Evolutionary conservation across 1,284 basidiomycete species (phyloP), one percentile per base, ranked within the genome.

Genomic region (Thelephora terrestris): DNA sequence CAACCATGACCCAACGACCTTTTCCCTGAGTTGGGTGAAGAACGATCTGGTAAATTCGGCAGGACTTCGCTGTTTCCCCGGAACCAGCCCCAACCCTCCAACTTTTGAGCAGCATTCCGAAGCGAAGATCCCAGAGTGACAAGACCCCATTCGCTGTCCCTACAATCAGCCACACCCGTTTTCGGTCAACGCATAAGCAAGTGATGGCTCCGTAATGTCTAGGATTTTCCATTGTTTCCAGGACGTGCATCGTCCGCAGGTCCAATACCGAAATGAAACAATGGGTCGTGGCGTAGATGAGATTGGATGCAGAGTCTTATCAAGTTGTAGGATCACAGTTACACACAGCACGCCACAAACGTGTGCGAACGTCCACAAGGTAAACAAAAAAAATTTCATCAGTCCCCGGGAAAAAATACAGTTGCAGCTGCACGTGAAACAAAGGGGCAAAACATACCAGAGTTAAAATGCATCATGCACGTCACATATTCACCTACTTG

Each of bases 81-180:
- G 67, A 68, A 10, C 75, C 70, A 1, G 81, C 71, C n/a, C 80
- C 81, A 1, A 82, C 81, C 53, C 81, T 78, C 94, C 94, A 97
- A 45, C 81, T 87, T 61, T 86, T 85, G 56, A 98, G 70, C 5
- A 88, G 68, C n/a, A 98, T 69, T 0, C 91, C 91, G 56, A 98
- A 98, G 2, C 95, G 81, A 46, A 93, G 76, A 66, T 99, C 95
- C 93, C 94, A 98, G 1, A 98, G 73, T 3, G 84, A 81, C 6
- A 98, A 68, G 7, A 84, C 76, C 4, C 95, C 95, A 1, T 78
- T 78, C 2, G 85, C 79, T 1, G 94, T 95, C 2, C 91, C 94
- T 25, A 89, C 81, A 5, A 95, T 71, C 32, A 93, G 71, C 95
- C 95, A 98, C 4, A 86, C 78, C 23, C 78, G 78, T 55, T 85